A percentile compares a stretch with the other conserved stretches of the same genome.
Conservation (phyloP, 2,329 filamentous ascomycete genomes). For the Colletotrichum sansevieriae region DNA sequence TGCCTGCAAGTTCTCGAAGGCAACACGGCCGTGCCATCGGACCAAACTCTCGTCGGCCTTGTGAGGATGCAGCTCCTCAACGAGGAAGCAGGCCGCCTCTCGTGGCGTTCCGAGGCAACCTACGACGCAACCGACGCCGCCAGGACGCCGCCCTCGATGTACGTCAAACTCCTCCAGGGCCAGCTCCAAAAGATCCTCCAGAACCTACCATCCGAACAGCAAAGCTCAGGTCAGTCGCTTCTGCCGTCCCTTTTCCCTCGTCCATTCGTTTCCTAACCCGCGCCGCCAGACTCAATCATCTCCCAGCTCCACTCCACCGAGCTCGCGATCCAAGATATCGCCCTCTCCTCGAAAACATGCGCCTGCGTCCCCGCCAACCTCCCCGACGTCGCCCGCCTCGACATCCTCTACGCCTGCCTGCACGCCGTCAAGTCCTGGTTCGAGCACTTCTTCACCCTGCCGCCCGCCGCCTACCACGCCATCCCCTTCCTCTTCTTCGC, state of each 20-base stretch:
- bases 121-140: not conserved
- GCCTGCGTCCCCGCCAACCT: conserved; percentile 39
- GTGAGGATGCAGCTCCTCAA: conserved; percentile 53
- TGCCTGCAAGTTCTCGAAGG: conserved; percentile 58
- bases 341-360: conserved; percentile 38
- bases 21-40: conserved; percentile 58
- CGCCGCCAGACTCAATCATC: conserved; percentile 49
- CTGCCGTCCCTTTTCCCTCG: not conserved
- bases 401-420: conserved; percentile 49
- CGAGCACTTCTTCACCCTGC: conserved; percentile 50
- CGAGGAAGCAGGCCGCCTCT: conserved; percentile 46
- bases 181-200: conserved; percentile 46
- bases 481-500: conserved; percentile 52
- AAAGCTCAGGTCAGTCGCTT: conserved; percentile 48
- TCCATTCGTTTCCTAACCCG: not conserved
- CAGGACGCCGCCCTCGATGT: conserved; percentile 45
- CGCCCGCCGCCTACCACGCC: conserved; percentile 47
- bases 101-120: conserved; percentile 42
- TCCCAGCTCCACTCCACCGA: conserved; percentile 53
- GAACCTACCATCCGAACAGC: conserved; percentile 44
- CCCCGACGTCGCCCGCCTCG: conserved; percentile 44
- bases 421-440: conserved; percentile 46
- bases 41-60: conserved; percentile 59
- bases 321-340: conserved; percentile 54
- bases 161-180: conserved; percentile 48